Percentiles rank a stretch among this genome's conserved stretches.
Conservation (phyloP, 176 grass and related monocot species). For the Otatea glauca region DNA sequence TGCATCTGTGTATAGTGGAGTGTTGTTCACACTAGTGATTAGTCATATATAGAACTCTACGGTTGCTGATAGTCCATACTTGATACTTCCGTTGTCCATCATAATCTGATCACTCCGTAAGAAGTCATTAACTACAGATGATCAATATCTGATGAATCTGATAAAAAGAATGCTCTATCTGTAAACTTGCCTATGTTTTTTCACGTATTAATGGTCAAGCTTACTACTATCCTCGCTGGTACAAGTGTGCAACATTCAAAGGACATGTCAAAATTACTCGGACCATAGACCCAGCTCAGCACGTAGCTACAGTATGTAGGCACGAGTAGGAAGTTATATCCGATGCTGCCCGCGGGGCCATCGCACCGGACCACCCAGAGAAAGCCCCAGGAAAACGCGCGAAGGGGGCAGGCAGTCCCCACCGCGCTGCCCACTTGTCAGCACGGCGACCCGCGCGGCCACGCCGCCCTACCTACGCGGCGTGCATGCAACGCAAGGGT, state of each 20-base stretch:
- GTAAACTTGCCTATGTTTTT: background rate
- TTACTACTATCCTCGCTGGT: background rate
- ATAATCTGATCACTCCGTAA: background rate
- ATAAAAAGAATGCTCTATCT: background rate
- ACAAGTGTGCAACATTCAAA: background rate
- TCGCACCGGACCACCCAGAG: background rate
- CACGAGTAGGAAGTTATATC: background rate
- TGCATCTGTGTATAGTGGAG: too few species aligned
- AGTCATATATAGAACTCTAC: too few species aligned
- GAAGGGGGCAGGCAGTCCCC: background rate
- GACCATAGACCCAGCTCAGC: background rate
- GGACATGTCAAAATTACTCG: background rate
- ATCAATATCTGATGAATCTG: background rate
- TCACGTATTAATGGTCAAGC: background rate
- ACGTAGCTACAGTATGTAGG: background rate
- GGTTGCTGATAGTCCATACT: background rate
- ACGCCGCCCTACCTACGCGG: background rate
- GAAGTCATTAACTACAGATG: background rate
- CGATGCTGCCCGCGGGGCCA: background rate
- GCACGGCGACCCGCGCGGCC: background rate
- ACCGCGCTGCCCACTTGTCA: slow-evolving; percentile 12
- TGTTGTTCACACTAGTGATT: too few species aligned
- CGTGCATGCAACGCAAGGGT: background rate
- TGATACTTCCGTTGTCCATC: background rate
- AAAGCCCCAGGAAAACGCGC: background rate